Evolutionary conservation across 1,139 yeast genomes (phyloP).

Genomic region (Pichia sp.): DNA sequence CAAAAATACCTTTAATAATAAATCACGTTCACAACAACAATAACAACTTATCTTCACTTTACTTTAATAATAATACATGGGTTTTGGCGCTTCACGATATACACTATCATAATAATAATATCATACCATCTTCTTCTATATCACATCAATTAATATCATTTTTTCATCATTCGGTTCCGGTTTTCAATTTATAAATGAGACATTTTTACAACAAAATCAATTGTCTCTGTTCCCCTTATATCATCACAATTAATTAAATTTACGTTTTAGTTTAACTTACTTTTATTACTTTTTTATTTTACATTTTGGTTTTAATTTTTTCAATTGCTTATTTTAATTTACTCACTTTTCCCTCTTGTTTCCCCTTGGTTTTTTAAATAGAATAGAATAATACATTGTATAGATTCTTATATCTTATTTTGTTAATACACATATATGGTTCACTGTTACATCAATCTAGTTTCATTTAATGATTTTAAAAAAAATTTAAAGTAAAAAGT

Average conservation of each 20-base stretch:
- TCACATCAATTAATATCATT: not conserved
- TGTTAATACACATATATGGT: too few species aligned
- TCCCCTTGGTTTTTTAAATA: too few species aligned
- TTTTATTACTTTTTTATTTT: not conserved
- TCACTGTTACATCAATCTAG: not conserved
- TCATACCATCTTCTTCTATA: too few species aligned
- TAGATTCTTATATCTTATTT: too few species aligned
- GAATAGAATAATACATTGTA: too few species aligned
- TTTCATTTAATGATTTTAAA: not conserved
- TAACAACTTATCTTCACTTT: not conserved
- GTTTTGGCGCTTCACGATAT: not conserved
- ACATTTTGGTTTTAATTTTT: not conserved
- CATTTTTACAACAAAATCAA: not conserved
- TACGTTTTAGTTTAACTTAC: too few species aligned
- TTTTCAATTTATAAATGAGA: not conserved
- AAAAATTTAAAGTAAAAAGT: not conserved
- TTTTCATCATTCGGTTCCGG: not conserved
- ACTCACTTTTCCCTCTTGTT: too few species aligned
- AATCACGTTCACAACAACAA: not conserved
- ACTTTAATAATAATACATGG: not conserved
- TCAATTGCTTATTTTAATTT: too few species aligned
- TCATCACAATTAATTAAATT: too few species aligned
- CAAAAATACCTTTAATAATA: slow-evolving; percentile 36
- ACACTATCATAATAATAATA: too few species aligned
- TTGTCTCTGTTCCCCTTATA: too few species aligned